phyloP scores from a whole-genome alignment of 495 filamentous ascomycete genomes.

The Aspergillus olivimuriae region DNA sequence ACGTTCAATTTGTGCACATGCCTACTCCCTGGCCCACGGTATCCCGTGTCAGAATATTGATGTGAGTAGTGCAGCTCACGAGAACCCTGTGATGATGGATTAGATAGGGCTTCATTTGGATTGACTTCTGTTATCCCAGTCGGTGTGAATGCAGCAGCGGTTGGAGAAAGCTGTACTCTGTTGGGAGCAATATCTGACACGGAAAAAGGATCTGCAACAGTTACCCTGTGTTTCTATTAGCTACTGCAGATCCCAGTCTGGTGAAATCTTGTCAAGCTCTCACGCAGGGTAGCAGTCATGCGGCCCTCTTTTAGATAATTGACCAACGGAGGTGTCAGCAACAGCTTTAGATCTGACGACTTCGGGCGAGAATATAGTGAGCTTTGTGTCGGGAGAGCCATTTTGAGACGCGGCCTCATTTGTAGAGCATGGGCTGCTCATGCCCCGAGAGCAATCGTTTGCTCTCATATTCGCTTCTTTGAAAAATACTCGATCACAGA shows the following conservation, averaged over 20 bases:
- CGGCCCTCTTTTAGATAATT: constrained; percentile 9
- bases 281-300: constrained; percentile 19
- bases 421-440: constrained; percentile 53
- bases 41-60: not conserved
- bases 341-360: constrained; percentile 28
- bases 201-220: constrained; percentile 22
- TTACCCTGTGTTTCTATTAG: not conserved
- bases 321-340: constrained; percentile 10
- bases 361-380: constrained; percentile 60
- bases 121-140: constrained; percentile 7
- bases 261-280: constrained; percentile 5
- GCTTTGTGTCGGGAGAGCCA: constrained; percentile 55
- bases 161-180: constrained; percentile 22
- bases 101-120: too few relatives aligned
- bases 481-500: too few relatives aligned
- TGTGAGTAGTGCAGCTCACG: too few relatives aligned
- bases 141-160: constrained; percentile 32
- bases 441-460: constrained; percentile 19
- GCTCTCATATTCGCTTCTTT: constrained; percentile 19
- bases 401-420: constrained; percentile 48
- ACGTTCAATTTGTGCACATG: too few relatives aligned
- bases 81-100: too few relatives aligned
- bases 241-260: too few relatives aligned
- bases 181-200: constrained; percentile 12
- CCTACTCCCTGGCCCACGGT: not conserved